Evolutionary conservation across 2,329 filamentous ascomycete genomes (phyloP).

Genomic region (Aspergillus sp.): DNA sequence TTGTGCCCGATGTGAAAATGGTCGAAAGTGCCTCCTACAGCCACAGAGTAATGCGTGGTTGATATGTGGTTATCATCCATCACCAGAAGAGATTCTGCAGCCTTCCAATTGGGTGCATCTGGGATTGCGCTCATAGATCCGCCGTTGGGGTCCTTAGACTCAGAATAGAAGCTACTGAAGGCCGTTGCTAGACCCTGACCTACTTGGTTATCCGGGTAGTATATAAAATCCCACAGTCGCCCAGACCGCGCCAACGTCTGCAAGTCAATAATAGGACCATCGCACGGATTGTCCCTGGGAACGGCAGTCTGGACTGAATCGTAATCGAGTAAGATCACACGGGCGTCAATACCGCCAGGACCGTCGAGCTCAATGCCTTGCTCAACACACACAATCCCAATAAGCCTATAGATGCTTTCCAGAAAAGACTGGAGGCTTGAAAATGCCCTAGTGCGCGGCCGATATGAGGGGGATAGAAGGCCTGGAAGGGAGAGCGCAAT

Average conservation of each 20-base stretch:
- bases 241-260: constrained; percentile 48
- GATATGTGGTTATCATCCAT: constrained; percentile 22
- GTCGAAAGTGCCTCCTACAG: constrained; percentile 92
- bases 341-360: constrained; percentile 71
- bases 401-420: constrained; percentile 74
- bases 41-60: constrained; percentile 61
- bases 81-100: constrained; percentile 24
- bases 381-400: constrained; percentile 70
- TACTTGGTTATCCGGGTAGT: constrained; percentile 30
- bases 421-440: constrained; percentile 70
- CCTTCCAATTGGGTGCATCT: constrained; percentile 24
- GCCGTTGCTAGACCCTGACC: constrained; percentile 31
- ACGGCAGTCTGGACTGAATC: constrained; percentile 34
- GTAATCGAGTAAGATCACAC: constrained; percentile 73
- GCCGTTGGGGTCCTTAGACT: constrained; percentile 21
- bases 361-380: constrained; percentile 64
- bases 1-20: constrained; percentile 96
- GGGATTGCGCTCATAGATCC: constrained; percentile 25
- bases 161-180: constrained; percentile 37
- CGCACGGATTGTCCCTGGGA: constrained; percentile 18
- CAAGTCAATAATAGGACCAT: constrained; percentile 55
- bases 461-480: constrained; percentile 54
- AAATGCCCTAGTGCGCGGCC: constrained; percentile 63
- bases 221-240: constrained; percentile 35
- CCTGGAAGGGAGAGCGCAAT: constrained; percentile 66